phyloP scores from a whole-genome alignment of 2,329 filamentous ascomycete species.

The Knufia petricola region DNA sequence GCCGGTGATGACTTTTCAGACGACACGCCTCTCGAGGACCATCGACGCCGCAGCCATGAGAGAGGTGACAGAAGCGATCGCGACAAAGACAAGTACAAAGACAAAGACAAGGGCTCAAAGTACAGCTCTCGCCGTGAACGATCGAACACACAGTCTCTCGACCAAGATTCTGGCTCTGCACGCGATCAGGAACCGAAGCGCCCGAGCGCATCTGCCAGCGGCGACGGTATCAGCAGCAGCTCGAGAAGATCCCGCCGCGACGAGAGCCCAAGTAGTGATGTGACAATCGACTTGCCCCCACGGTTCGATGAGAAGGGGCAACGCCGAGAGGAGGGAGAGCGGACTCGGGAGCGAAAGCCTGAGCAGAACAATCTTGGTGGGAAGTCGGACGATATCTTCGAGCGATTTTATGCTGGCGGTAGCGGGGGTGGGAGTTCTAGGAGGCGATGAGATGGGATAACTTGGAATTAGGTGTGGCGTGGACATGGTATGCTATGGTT shows the following conservation, averaged over 20 bases:
- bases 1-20: slow-evolving; percentile 15
- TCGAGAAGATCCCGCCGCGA: slow-evolving; percentile 14
- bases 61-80: not conserved
- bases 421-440: not conserved
- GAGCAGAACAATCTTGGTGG: slow-evolving; percentile 27
- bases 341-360: not conserved
- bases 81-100: slow-evolving; percentile 9
- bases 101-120: slow-evolving; percentile 7
- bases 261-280: slow-evolving; percentile 30
- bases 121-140: slow-evolving; percentile 3
- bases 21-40: slow-evolving; percentile 17
- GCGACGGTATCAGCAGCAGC: not conserved
- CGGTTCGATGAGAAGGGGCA: slow-evolving; percentile 36
- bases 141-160: not conserved
- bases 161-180: slow-evolving; percentile 7
- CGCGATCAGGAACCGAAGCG: slow-evolving; percentile 5
- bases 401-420: slow-evolving; percentile 14
- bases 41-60: slow-evolving; percentile 8
- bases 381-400: slow-evolving; percentile 29
- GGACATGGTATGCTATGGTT: too few species aligned
- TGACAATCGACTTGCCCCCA: slow-evolving; percentile 35
- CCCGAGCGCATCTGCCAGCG: slow-evolving; percentile 12
- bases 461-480: too few species aligned
- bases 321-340: slow-evolving; percentile 28
- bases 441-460: too few species aligned